Conservation (phyloP, 345 rosid species). For the Limnanthes douglasii region DNA sequence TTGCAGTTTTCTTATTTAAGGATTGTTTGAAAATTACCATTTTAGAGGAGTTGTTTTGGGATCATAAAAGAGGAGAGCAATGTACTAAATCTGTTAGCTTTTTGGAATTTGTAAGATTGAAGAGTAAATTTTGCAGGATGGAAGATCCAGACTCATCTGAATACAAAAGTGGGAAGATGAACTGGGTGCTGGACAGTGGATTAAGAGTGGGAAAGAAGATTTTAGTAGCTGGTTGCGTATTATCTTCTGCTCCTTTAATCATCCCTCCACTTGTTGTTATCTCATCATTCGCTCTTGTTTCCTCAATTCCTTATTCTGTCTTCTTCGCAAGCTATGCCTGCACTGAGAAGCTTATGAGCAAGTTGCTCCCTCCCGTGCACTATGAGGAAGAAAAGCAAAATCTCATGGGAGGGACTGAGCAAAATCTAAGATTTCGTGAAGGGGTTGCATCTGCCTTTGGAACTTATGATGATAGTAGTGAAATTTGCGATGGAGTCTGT, state of each 20-base stretch:
- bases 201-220: slow-evolving; percentile 38
- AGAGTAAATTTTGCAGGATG: slow-evolving; percentile 16
- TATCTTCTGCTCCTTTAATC: slow-evolving; percentile 44
- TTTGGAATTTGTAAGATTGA: neutral
- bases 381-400: neutral
- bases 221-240: slow-evolving; percentile 28
- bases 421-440: no score
- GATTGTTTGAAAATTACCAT: neutral
- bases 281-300: slow-evolving; percentile 37
- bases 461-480: no score
- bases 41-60: no score
- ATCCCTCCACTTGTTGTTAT: slow-evolving; percentile 53
- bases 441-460: no score
- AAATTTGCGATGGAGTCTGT: no score
- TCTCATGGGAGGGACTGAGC: no score
- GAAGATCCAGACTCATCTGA: slow-evolving; percentile 14
- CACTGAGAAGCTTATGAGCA: slow-evolving; percentile 55
- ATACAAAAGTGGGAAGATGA: slow-evolving; percentile 15
- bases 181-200: slow-evolving; percentile 37
- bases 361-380: slow-evolving; percentile 31
- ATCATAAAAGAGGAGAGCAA: no score
- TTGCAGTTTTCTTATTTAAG: neutral
- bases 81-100: neutral
- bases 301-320: slow-evolving; percentile 45
- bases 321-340: slow-evolving; percentile 57